Evolutionary conservation across 768 basidiomycete species (phyloP).

Genomic region (Rhodocollybia butyracea): DNA sequence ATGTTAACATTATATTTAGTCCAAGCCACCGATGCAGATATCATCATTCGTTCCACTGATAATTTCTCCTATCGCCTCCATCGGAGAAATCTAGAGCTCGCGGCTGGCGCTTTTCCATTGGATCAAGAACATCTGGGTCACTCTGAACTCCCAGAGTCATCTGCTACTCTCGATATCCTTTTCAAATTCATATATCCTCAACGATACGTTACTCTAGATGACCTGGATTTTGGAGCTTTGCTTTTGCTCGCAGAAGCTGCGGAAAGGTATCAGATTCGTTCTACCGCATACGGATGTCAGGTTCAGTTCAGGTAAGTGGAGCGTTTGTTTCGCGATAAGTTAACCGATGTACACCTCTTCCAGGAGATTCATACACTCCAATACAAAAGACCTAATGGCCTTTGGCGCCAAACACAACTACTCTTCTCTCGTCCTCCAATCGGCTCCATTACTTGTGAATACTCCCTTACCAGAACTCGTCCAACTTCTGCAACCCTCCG

Average conservation of each 20-base stretch:
- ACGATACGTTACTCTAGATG: slow-evolving; percentile 2
- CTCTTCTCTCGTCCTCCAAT: background rate
- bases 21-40: background rate
- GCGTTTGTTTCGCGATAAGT: background rate
- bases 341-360: background rate
- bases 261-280: slow-evolving; percentile 9
- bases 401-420: background rate
- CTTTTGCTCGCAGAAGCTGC: slow-evolving; percentile 3
- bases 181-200: slow-evolving; percentile 7
- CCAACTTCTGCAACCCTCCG: background rate
- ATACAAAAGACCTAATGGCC: background rate
- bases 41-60: background rate
- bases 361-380: background rate
- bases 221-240: background rate
- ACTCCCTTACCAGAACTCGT: background rate
- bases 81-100: background rate
- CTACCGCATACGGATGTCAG: background rate
- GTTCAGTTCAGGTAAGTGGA: slow-evolving; percentile 3
- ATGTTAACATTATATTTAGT: background rate
- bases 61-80: background rate
- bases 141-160: slow-evolving; percentile 2
- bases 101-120: background rate
- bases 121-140: background rate
- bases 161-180: slow-evolving; percentile 5
- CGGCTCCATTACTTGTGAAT: background rate